Base-by-base conservation (phyloP, 257 asterid genomes). In the Capsicum pubescens region DNA sequence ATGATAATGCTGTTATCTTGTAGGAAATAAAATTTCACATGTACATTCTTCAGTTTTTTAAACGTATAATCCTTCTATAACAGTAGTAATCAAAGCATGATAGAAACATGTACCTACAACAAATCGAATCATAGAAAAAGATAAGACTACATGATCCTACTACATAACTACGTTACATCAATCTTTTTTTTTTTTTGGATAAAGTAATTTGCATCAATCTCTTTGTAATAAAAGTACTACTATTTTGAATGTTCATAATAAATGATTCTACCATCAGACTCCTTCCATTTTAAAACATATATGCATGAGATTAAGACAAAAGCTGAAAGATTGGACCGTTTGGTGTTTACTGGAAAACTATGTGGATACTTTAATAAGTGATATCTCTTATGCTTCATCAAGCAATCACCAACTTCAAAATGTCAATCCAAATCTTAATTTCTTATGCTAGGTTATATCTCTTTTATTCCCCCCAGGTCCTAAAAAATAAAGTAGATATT, bases 271-370 rank as follows among this genome's bases (percentile, higher is more conserved):
- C 58, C n/a, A 46, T 46, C 9, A 35, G 58, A 46, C 79, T 71
- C 79, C 16, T 71, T 71, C 60, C 44, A 50, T 48, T n/a, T 12
- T 44, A 21, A 74, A 74, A 46, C 9, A 9, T 15, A 19, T 72
- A 50, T 50, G 80, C 15, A 35, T 12, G n/a, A 42, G 19, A 74
- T 12, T 48, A 74, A 74, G 42, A 48, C 19, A 74, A 74, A 74
- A 71, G 79, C 39, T 71, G 54, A 71, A 44, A 44, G 58, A 71
- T 71, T n/a, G 79, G 57, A n/a, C 79, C 10, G 79, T 71, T 46
- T 46, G 9, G 58, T 10, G 57, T 71, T 71, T n/a, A 44, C 39
- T 2, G 36, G 54, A 35, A 71, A 44, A 71, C 74, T 17, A 16
- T 39, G 77, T 69, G 42, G 17, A 35, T 0, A 16, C 36, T 71